Base-by-base conservation (phyloP, 2,329 filamentous ascomycete species). In the Colletotrichum orchidophilum region DNA sequence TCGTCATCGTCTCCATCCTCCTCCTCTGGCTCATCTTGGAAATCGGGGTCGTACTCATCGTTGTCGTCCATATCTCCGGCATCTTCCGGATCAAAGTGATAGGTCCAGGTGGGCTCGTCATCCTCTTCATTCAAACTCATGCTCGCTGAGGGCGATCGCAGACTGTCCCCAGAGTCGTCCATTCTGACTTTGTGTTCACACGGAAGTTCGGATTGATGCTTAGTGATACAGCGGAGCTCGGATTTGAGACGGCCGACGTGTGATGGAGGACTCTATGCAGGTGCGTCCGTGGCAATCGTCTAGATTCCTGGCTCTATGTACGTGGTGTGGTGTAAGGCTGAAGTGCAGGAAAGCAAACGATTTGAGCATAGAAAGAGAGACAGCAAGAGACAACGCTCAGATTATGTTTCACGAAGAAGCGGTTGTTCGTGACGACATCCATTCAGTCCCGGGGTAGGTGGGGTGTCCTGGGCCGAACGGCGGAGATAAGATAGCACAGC, bases 31-130 rank as follows among this genome's bases (percentile, higher is more conserved):
- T 76, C 75, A n/a, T 79, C 75, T 53, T 74, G 64, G 46, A 74
- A 75, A 13, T 79, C 76, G 9, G 72, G 70, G 18, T 76, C 75
- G 26, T 75, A 70, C 24, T 80, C 79, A n/a, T 78, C 78, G 24
- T 81, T 81, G 15, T 80, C 80, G 12, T 80, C 79, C 5, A 81
- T 77, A 46, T 80, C 78, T n/a, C 75, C 75, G 7, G 54, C 42
- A 49, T 73, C 73, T 29, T 70, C 71, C 46, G 24, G 27, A 12
- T 58, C 61, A 50, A 69, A 63, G 5, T 33, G 21, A 27, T 54
- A 70, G 18, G 50, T 54, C 69, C 69, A 69, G 15, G 27, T 58
- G 12, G 54, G 42, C 26, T 39, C 18, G 13, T 49, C 69, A 8
- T 64, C 53, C 9, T 42, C 65, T n/a, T 29, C 53, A 12, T 27